phyloP scores from a whole-genome alignment of 129 eudicot genomes.

The Ambrosia trifida region DNA sequence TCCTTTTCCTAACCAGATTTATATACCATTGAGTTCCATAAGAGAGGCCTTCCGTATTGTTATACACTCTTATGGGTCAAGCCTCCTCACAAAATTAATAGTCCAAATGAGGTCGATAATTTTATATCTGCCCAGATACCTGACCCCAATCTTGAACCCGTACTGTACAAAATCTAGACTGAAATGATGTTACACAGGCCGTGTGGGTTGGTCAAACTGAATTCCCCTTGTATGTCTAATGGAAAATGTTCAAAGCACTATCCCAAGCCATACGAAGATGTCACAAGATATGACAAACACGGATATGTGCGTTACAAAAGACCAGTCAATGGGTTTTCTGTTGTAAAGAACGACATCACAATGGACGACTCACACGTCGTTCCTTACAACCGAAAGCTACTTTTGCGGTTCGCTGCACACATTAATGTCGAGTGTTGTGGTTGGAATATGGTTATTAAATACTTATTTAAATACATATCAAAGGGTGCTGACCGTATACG shows the following conservation, averaged over 20 bases:
- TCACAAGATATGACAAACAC: neutral
- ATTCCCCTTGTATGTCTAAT: neutral
- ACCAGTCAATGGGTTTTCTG: neutral
- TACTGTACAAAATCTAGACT: too few species aligned
- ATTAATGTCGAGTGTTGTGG: neutral
- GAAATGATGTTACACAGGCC: neutral
- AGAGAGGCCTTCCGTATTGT: too few species aligned
- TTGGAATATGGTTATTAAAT: neutral
- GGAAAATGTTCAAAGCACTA: neutral
- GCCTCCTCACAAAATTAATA: neutral
- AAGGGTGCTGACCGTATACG: neutral
- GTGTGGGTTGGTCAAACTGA: neutral
- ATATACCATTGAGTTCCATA: too few species aligned
- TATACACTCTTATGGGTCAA: too few species aligned
- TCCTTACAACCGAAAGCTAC: neutral
- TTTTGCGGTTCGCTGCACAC: neutral
- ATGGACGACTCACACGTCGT: neutral
- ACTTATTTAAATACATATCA: neutral
- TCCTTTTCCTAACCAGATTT: too few species aligned
- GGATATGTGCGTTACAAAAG: neutral
- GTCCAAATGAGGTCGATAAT: too few species aligned
- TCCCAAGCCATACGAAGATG: neutral
- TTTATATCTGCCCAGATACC: too few species aligned
- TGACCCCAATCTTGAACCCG: too few species aligned
- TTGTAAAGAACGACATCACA: neutral